phyloP scores from a whole-genome alignment of 2,329 filamentous ascomycete species.

The Chaetomium strumarium region DNA sequence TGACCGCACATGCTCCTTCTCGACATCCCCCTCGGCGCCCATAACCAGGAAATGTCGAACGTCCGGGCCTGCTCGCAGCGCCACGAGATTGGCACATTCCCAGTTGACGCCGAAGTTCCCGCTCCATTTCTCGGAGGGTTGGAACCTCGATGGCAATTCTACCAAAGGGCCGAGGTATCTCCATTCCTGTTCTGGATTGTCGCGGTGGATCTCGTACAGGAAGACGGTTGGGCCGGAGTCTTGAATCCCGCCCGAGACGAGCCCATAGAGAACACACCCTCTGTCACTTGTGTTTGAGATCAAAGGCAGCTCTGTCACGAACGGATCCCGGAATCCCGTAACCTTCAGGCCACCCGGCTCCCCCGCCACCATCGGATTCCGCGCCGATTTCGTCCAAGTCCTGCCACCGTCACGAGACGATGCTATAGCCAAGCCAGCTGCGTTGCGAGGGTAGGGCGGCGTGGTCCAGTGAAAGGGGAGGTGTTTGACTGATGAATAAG shows the following conservation, averaged over 20 bases:
- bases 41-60: neutral
- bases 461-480: constrained; percentile 12
- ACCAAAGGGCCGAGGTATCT: neutral
- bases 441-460: constrained; percentile 5
- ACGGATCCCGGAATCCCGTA: constrained; percentile 10
- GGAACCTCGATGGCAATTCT: neutral
- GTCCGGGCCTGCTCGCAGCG: neutral
- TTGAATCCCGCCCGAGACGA: constrained; percentile 9
- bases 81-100: neutral
- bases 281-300: neutral
- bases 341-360: constrained; percentile 5
- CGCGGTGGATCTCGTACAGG: constrained; percentile 5
- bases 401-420: constrained; percentile 2
- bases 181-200: constrained; percentile 8
- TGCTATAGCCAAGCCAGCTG: constrained; percentile 5
- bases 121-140: neutral
- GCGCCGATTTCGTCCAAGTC: constrained; percentile 5
- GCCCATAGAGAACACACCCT: constrained; percentile 2
- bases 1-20: neutral
- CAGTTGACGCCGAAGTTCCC: neutral
- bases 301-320: neutral
- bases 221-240: constrained; percentile 5
- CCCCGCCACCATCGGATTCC: constrained; percentile 6
- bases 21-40: neutral
- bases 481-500: constrained; percentile 10